phyloP scores from a whole-genome alignment of 192 early-diverging fungal species.

The Phlyctochytrium planicorne region DNA sequence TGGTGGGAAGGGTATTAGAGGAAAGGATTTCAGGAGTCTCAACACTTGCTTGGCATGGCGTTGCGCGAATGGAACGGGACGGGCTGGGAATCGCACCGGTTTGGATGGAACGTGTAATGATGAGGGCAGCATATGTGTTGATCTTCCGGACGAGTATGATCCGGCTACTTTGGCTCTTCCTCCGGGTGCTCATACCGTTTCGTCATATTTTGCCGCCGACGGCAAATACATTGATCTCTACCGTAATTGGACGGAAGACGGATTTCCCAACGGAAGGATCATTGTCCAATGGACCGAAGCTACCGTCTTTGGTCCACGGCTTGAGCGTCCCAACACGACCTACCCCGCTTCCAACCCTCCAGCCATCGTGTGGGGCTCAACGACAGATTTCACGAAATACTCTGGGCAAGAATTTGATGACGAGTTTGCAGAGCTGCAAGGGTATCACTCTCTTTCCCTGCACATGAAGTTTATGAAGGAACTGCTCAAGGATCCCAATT shows the following conservation, averaged over 20 bases:
- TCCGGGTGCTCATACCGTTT: background rate
- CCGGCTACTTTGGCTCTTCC: background rate
- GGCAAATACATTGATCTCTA: slow-evolving; percentile 25
- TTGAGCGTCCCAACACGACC: background rate
- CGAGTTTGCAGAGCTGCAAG: slow-evolving; percentile 20
- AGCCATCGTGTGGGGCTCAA: slow-evolving; percentile 12
- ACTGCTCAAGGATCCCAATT: slow-evolving; percentile 12
- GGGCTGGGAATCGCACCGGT: background rate
- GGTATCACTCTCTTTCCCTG: slow-evolving; percentile 10
- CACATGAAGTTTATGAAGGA: slow-evolving; percentile 20
- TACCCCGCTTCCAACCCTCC: background rate
- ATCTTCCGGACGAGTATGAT: slow-evolving; percentile 20
- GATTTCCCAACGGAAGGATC: slow-evolving; percentile 13
- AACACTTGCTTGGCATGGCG: slow-evolving; percentile 29
- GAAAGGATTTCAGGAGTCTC: slow-evolving; percentile 17
- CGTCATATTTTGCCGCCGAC: slow-evolving; percentile 16
- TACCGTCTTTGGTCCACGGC: slow-evolving; percentile 10
- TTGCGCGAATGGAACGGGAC: background rate
- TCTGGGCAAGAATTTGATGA: slow-evolving; percentile 13
- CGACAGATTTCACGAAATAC: slow-evolving; percentile 5
- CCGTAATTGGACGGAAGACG: slow-evolving; percentile 15
- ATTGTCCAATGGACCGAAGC: slow-evolving; percentile 22
- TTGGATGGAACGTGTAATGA: slow-evolving; percentile 3
- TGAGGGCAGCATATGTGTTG: slow-evolving; percentile 17
- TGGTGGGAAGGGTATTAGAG: slow-evolving; percentile 16